A percentile compares a stretch with the other conserved stretches of the same genome.
phyloP scores from a whole-genome alignment of 805 yeast genomes.

The Lipomyces lipofer region DNA sequence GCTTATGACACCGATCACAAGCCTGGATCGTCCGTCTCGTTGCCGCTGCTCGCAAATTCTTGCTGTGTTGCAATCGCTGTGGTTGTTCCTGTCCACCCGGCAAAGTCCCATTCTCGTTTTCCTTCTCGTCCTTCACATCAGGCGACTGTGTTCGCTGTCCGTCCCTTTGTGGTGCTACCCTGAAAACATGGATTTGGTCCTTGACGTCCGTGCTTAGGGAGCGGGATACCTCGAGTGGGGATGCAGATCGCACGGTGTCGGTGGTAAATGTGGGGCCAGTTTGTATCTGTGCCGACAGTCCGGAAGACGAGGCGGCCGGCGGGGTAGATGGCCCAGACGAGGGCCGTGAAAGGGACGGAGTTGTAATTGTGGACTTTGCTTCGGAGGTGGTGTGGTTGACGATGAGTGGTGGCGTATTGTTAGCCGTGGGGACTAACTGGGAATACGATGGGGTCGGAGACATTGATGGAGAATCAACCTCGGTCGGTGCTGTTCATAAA shows the following conservation, averaged over 20 bases:
- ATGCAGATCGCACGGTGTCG: slow-evolving; percentile 7
- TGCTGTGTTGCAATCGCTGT: neutral
- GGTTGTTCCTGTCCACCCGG: neutral
- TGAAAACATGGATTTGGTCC: slow-evolving; percentile 20
- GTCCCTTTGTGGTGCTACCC: slow-evolving; percentile 4
- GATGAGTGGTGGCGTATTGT: too few species aligned
- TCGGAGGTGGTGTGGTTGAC: too few species aligned
- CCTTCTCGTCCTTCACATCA: too few species aligned
- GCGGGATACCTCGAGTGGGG: slow-evolving; percentile 19
- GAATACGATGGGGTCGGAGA: too few species aligned
- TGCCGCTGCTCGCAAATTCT: neutral
- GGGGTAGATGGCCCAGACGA: neutral
- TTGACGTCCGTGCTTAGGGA: slow-evolving; percentile 16
- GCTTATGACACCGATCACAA: slow-evolving; percentile 28
- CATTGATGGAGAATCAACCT: too few species aligned
- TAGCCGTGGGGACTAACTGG: too few species aligned
- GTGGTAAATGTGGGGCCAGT: slow-evolving; percentile 4
- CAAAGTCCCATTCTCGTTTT: neutral
- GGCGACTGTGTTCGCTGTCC: too few species aligned
- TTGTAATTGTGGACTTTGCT: too few species aligned
- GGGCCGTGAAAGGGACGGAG: neutral
- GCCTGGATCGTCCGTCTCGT: slow-evolving; percentile 23
- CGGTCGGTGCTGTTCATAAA: too few species aligned
- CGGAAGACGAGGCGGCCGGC: neutral
- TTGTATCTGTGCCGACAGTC: too few species aligned